Conservation (phyloP, 179 eudicot species). For the Camellia oleifera region DNA sequence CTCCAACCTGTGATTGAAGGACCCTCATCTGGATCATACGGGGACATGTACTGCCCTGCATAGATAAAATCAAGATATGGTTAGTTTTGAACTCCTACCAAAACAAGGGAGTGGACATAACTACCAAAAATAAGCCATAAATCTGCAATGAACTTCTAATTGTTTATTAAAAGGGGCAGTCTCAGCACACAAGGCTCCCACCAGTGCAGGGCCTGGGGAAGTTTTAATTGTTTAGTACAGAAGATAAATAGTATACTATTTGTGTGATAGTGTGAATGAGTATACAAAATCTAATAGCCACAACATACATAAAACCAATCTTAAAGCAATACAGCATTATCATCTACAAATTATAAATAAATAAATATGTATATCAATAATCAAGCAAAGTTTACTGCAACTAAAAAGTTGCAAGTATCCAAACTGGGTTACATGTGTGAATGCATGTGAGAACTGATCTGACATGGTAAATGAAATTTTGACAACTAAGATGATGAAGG, state of each 20-base stretch:
- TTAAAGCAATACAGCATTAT: background rate
- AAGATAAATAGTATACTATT: background rate
- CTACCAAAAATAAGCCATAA: background rate
- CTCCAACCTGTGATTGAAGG: slow-evolving; percentile 98
- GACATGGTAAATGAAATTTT: too few species aligned
- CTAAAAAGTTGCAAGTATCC: background rate
- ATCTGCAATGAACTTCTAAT: background rate
- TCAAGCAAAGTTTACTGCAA: background rate
- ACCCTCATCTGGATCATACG: slow-evolving; percentile 99
- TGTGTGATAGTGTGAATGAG: too few species aligned
- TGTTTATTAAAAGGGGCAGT: background rate
- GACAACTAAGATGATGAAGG: slow-evolving; percentile 1
- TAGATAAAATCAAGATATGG: slow-evolving; percentile 12
- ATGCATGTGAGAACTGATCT: background rate
- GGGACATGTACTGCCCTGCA: slow-evolving; percentile 98
- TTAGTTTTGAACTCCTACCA: slow-evolving; percentile 10
- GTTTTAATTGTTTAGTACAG: background rate
- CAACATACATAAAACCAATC: background rate
- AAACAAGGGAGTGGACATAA: slow-evolving; percentile 1
- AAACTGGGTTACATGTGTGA: background rate
- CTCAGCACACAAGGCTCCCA: too few species aligned
- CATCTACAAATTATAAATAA: background rate
- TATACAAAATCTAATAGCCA: background rate
- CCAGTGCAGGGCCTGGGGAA: too few species aligned
- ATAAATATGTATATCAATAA: background rate